Percentiles rank a stretch among this genome's conserved stretches.
These are phyloP conservation scores for Ganoderma multipileum DNA, from an alignment of 1,284 basidiomycete species.

Conservation along the genomic window DNA sequence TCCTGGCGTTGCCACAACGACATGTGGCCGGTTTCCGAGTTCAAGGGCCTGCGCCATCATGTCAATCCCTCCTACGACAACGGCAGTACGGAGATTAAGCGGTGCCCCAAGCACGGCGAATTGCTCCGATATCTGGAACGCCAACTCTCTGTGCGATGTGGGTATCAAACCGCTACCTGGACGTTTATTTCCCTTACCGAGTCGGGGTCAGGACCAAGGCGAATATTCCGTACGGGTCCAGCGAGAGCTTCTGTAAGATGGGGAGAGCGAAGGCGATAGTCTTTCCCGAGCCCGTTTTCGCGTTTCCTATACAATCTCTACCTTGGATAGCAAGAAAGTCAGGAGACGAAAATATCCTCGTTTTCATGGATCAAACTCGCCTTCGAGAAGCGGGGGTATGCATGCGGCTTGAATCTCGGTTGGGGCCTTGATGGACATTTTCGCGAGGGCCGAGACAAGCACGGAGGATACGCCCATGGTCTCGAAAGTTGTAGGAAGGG, in stretches of 20 bases:
- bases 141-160: constrained; percentile 76
- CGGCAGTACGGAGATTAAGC: constrained; percentile 82
- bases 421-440: constrained; percentile 87
- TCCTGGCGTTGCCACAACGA: constrained; percentile 96
- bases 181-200: constrained; percentile 57
- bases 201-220: constrained; percentile 95
- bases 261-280: constrained; percentile 98
- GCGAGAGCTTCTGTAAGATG: constrained; percentile 88
- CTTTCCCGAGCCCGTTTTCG: constrained; percentile 98
- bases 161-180: constrained; percentile 3
- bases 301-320: constrained; percentile 95
- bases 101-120: constrained; percentile 91
- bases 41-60: constrained; percentile 96
- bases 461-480: constrained; percentile 79
- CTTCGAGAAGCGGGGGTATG: constrained; percentile 86
- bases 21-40: constrained; percentile 86
- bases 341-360: constrained; percentile 11
- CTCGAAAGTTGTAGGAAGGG: constrained; percentile 55
- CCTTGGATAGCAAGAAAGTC: constrained; percentile 52
- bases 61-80: constrained; percentile 98
- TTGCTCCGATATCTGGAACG: constrained; percentile 97
- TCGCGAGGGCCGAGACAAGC: constrained; percentile 74
- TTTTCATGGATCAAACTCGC: constrained; percentile 48
- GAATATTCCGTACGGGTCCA: constrained; percentile 94
- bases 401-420: constrained; percentile 93